Percentiles rank a stretch among this genome's conserved stretches.
Evolutionary conservation across 345 rosid genomes (phyloP).

Genomic region (Eutrema heterophyllum): DNA sequence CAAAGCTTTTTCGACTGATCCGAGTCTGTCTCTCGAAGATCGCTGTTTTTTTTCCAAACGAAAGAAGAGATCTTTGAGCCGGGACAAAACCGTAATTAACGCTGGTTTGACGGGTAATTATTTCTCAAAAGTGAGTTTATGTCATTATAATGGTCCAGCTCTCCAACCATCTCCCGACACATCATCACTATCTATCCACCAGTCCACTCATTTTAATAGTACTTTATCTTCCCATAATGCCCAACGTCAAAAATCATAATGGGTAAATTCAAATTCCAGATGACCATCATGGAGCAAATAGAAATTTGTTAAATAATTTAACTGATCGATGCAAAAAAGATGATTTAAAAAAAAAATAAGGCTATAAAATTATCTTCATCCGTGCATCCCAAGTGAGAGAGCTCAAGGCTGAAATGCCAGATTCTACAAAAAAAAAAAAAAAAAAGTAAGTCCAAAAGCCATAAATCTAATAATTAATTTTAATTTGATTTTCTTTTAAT

Average conservation of each 20-base stretch:
- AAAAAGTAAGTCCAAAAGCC: too few relatives aligned
- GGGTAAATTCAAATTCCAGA: background rate
- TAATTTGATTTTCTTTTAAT: too few relatives aligned
- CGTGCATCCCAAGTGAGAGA: constrained; percentile 24
- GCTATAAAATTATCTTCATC: too few relatives aligned
- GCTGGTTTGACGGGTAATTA: constrained; percentile 4
- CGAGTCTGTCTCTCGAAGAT: constrained; percentile 2
- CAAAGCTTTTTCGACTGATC: constrained; percentile 13
- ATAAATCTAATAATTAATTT: too few relatives aligned
- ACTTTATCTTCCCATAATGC: constrained; percentile 25
- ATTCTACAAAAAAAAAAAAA: too few relatives aligned
- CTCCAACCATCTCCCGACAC: background rate
- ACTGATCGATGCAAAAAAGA: background rate
- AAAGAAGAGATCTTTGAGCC: constrained; percentile 2
- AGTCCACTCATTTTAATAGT: constrained; percentile 23
- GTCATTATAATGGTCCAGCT: background rate
- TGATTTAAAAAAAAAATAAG: too few relatives aligned
- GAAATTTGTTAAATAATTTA: background rate
- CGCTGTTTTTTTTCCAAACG: background rate
- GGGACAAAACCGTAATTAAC: constrained; percentile 23
- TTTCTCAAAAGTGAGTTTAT: background rate
- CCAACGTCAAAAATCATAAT: too few relatives aligned
- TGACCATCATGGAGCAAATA: background rate
- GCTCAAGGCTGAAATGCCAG: too few relatives aligned
- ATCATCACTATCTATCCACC: constrained; percentile 23